phyloP scores from a whole-genome alignment of 2,329 filamentous ascomycete genomes.

The Pseudomassariella vexata region DNA sequence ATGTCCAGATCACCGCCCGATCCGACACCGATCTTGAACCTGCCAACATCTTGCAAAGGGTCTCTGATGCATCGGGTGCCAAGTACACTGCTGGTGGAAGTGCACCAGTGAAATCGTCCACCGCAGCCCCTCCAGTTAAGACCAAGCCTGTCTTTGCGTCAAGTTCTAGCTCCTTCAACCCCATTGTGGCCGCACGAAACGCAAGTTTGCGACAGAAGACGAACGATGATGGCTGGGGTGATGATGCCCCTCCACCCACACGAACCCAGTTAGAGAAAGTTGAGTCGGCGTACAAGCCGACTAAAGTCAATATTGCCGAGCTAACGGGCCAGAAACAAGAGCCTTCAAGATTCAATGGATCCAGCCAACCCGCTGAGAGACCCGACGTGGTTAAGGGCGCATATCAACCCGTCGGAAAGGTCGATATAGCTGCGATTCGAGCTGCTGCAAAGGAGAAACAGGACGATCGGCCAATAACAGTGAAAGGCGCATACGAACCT shows the following conservation, averaged over 20 bases:
- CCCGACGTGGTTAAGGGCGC: slow-evolving; percentile 72
- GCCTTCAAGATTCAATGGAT: slow-evolving; percentile 53
- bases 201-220: slow-evolving; percentile 44
- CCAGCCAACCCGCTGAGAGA: slow-evolving; percentile 38
- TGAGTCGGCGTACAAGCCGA: slow-evolving; percentile 85
- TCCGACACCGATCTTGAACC: slow-evolving; percentile 85
- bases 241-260: slow-evolving; percentile 85
- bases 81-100: slow-evolving; percentile 77
- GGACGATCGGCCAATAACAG: slow-evolving; percentile 75
- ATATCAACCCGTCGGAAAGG: slow-evolving; percentile 92
- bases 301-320: slow-evolving; percentile 88
- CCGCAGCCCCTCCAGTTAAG: slow-evolving; percentile 64
- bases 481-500: slow-evolving; percentile 92
- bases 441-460: slow-evolving; percentile 62
- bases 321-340: slow-evolving; percentile 69
- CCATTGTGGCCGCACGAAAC: slow-evolving; percentile 61
- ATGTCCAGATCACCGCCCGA: slow-evolving; percentile 93
- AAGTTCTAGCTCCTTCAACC: slow-evolving; percentile 53
- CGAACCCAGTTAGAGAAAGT: slow-evolving; percentile 89
- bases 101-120: slow-evolving; percentile 39
- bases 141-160: slow-evolving; percentile 86
- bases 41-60: slow-evolving; percentile 85
- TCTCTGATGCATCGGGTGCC: slow-evolving; percentile 87
- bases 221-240: slow-evolving; percentile 89
- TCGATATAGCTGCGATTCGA: slow-evolving; percentile 92